Percentiles rank a stretch among this genome's conserved stretches.
These are phyloP conservation scores for Trifolium repens DNA, from an alignment of 306 rosid species.

Conservation along the genomic window DNA sequence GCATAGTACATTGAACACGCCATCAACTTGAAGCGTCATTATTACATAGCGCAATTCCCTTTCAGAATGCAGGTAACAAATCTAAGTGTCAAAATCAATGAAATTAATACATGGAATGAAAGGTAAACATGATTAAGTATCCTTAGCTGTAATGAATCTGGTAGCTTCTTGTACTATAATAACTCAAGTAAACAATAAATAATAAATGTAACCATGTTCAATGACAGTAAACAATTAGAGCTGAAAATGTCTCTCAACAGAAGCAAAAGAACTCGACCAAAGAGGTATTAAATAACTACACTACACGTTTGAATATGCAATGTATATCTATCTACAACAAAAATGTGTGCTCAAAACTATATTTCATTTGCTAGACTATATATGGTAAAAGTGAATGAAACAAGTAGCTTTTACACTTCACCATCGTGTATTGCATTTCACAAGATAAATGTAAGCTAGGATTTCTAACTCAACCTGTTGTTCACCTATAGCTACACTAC, in stretches of 20 bases:
- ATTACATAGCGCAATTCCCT: neutral
- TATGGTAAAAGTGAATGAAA: constrained; percentile 17
- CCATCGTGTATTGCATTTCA: constrained; percentile 32
- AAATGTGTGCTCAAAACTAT: constrained; percentile 22
- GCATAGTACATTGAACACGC: neutral
- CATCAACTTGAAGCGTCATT: neutral
- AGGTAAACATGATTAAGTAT: too few relatives aligned
- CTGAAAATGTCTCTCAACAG: neutral
- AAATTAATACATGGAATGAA: too few relatives aligned
- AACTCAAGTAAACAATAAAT: constrained; percentile 14
- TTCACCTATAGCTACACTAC: constrained; percentile 62
- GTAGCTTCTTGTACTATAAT: constrained; percentile 17
- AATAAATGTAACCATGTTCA: constrained; percentile 17
- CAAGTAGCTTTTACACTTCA: constrained; percentile 43
- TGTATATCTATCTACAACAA: constrained; percentile 16
- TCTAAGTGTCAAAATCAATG: neutral
- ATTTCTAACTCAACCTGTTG: constrained; percentile 54
- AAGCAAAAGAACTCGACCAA: neutral
- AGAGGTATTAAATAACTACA: constrained; percentile 11
- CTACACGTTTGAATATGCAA: constrained; percentile 12
- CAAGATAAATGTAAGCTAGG: constrained; percentile 42
- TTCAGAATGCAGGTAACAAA: neutral
- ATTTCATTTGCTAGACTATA: neutral
- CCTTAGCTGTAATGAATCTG: constrained; percentile 1
- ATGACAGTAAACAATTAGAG: neutral